phyloP scores from a whole-genome alignment of 2,329 filamentous ascomycete species.

The Beauveria brongniartii region DNA sequence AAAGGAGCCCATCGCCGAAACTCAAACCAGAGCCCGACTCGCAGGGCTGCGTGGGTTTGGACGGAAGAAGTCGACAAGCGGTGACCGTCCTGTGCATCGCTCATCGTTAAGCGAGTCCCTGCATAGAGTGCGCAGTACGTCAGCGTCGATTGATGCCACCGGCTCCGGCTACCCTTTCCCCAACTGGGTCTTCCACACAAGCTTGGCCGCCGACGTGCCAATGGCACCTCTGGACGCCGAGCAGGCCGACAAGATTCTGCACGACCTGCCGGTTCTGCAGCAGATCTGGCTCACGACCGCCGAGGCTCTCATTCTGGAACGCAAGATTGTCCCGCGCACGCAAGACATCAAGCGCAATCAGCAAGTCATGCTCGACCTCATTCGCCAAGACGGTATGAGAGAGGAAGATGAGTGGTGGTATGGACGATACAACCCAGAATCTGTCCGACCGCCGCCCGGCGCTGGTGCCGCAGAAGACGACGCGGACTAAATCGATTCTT shows the following conservation, averaged over 20 bases:
- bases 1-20: constrained; percentile 32
- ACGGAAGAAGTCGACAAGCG: constrained; percentile 46
- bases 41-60: constrained; percentile 42
- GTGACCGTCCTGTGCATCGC: constrained; percentile 14
- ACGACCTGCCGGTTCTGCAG: constrained; percentile 49
- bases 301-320: constrained; percentile 52
- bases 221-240: constrained; percentile 48
- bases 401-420: constrained; percentile 58
- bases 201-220: constrained; percentile 52
- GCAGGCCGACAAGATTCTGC: constrained; percentile 40
- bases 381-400: constrained; percentile 50
- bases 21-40: constrained; percentile 41
- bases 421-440: constrained; percentile 43
- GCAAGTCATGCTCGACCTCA: constrained; percentile 55
- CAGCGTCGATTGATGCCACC: constrained; percentile 24
- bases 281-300: constrained; percentile 57
- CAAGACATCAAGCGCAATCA: constrained; percentile 57
- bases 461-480: constrained; percentile 48
- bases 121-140: constrained; percentile 19
- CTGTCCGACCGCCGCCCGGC: constrained; percentile 43
- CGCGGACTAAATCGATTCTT: constrained; percentile 21
- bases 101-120: constrained; percentile 19
- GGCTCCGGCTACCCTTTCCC: constrained; percentile 22
- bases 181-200: constrained; percentile 49
- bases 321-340: constrained; percentile 48